Conservation (phyloP, 2,329 filamentous ascomycete species). For the Pseudogymnoascus pannorum region DNA sequence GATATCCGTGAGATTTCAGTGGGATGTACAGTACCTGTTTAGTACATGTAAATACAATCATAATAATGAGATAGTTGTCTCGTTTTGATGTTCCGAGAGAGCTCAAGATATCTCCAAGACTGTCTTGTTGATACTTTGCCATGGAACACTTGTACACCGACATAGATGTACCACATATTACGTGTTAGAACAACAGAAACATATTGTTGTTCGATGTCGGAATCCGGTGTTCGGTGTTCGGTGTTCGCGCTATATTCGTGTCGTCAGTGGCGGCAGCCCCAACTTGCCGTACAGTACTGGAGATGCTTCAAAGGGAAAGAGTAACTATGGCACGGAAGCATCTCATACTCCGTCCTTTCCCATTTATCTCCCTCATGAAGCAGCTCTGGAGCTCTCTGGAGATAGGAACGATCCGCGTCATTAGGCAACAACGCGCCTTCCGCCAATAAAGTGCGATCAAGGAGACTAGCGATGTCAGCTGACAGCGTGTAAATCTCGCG, state of each 20-base stretch:
- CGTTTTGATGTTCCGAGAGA: not conserved
- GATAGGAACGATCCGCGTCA: not conserved
- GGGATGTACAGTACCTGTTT: not conserved
- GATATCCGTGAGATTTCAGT: not conserved
- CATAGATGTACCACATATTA: not conserved
- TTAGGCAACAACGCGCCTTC: conserved; percentile 4
- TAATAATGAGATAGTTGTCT: not conserved
- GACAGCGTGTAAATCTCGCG: not conserved
- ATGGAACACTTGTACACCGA: not conserved
- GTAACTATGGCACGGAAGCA: too few species aligned
- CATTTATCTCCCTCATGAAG: not conserved
- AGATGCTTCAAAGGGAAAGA: not conserved
- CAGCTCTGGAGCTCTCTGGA: not conserved
- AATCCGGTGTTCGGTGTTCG: not conserved
- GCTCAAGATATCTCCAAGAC: not conserved
- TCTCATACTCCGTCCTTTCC: not conserved
- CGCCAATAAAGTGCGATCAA: not conserved
- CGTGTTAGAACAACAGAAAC: not conserved
- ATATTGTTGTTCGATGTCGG: too few species aligned
- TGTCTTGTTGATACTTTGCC: not conserved
- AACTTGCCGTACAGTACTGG: too few species aligned
- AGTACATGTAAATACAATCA: not conserved
- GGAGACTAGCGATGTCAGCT: not conserved
- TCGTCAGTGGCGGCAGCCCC: too few species aligned
- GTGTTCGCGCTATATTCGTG: not conserved